Evolutionary conservation across 768 basidiomycete genomes (phyloP), one percentile per base, ranked within the genome.

Genomic region (Tricholoma saponaceum): DNA sequence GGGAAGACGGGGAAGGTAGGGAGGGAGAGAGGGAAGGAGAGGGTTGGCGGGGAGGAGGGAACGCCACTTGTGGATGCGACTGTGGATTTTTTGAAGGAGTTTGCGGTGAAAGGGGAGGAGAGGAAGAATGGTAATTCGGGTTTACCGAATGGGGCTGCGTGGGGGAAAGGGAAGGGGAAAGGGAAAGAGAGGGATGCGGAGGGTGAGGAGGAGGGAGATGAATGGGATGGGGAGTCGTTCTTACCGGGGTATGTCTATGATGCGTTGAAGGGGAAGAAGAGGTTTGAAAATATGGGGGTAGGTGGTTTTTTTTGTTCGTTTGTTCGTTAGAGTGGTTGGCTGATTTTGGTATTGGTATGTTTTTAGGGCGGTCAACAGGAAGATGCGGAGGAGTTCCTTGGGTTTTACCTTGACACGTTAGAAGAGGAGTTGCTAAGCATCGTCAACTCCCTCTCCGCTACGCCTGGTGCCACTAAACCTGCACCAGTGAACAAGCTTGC

Each of bases 301-400:
- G 64, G 86, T 81, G 2, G 1, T 20, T 41, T 58, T 58, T 57
- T 22, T 23, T 56, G 35, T 25, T 47, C 30, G 30, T 30, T 30
- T 6, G 30, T 37, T 14, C 16, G 16, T 13, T 37, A 5, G 14
- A 14, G 14, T 14, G 13, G 4, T 37, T 37, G 13, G 14, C 25
- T 26, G 51, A 13, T 52, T 18, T 8, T 53, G 64, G 43, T 35
- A 32, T 55, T 60, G 30, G 5, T 49, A 44, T 22, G 2, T 53
- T 12, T 62, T 12, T 62, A 93, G 83, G 85, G 91, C 35, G 95
- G 95, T 0, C 91, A 94, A 58, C 96, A 99, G 74, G 96, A 99
- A 70, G 96, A 99, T 58, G 96, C 95, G 9, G 95, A 99, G 71
- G 96, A 99, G 72, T 98, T 97, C 71, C 78, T 98, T n/a, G 96